Evolutionary conservation across 331 rosid genomes (phyloP).

Genomic region (Rosa hybrid): DNA sequence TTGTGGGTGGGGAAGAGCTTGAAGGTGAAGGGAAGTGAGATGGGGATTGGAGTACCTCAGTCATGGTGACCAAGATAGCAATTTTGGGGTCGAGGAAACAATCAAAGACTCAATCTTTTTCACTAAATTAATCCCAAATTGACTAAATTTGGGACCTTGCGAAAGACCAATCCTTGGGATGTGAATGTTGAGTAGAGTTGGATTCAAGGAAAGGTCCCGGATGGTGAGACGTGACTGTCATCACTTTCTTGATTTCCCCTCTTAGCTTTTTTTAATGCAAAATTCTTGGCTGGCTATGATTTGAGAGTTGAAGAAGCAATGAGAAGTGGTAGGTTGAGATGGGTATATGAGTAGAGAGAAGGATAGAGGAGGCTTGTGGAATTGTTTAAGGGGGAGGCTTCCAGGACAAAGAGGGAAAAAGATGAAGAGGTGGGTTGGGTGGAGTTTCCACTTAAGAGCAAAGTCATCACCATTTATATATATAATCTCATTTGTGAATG

Average conservation of each 20-base stretch:
- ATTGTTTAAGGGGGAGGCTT: background rate
- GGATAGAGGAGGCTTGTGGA: background rate
- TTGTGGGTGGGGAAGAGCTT: slow-evolving; percentile 61
- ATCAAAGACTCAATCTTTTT: slow-evolving; percentile 30
- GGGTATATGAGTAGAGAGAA: slow-evolving; percentile 24
- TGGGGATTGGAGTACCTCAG: slow-evolving; percentile 69
- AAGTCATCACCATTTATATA: slow-evolving; percentile 18
- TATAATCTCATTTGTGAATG: slow-evolving; percentile 1
- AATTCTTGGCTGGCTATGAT: slow-evolving; percentile 28
- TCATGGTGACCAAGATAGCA: slow-evolving; percentile 39
- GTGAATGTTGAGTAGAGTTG: slow-evolving; percentile 65
- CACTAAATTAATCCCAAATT: slow-evolving; percentile 17
- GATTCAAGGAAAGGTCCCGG: slow-evolving; percentile 67
- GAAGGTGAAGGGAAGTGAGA: slow-evolving; percentile 87
- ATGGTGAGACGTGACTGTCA: slow-evolving; percentile 70
- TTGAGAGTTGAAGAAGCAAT: slow-evolving; percentile 27
- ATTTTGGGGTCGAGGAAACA: background rate
- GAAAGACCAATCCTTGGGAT: slow-evolving; percentile 37
- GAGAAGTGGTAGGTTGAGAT: slow-evolving; percentile 19
- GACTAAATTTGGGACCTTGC: slow-evolving; percentile 21
- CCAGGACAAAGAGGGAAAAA: background rate
- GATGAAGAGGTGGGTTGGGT: slow-evolving; percentile 24
- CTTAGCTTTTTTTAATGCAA: background rate
- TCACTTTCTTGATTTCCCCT: slow-evolving; percentile 30
- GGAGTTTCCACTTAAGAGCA: slow-evolving; percentile 22